A percentile compares a stretch with the other conserved stretches of the same genome.
These are phyloP conservation scores for Coprinopsis cinerea DNA, from an alignment of 768 basidiomycete genomes.

Conservation along the genomic window DNA sequence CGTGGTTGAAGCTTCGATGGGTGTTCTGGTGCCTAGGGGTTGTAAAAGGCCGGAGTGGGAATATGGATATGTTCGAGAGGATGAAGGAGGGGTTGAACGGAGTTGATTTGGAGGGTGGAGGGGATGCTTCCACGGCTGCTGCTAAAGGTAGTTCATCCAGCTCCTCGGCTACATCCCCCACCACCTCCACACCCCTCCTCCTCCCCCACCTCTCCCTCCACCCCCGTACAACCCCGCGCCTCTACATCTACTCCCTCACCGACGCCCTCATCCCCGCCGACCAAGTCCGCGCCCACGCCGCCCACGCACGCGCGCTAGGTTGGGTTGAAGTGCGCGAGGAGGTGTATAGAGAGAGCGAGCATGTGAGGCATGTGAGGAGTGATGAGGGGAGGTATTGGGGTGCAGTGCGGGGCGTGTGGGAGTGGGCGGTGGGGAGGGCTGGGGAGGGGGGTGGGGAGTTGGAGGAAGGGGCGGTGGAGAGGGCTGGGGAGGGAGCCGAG, in stretches of 20 bases:
- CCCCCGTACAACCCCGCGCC: slow-evolving; percentile 27
- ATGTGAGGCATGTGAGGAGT: slow-evolving; percentile 40
- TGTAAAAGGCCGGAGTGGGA: too few relatives aligned
- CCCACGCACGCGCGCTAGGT: slow-evolving; percentile 25
- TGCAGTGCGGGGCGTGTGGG: too few relatives aligned
- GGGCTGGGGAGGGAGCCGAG: too few relatives aligned
- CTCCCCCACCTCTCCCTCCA: slow-evolving; percentile 35
- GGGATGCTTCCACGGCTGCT: not conserved
- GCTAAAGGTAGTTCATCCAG: not conserved
- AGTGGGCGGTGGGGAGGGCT: too few relatives aligned
- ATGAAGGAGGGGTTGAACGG: slow-evolving; percentile 25
- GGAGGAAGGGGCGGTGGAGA: too few relatives aligned
- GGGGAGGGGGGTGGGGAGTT: too few relatives aligned
- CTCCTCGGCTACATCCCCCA: not conserved
- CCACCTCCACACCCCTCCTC: slow-evolving; percentile 9
- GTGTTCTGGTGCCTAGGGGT: slow-evolving; percentile 22
- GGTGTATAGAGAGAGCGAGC: slow-evolving; percentile 34
- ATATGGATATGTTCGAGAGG: slow-evolving; percentile 16
- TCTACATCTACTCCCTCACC: slow-evolving; percentile 40
- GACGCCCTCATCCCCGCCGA: slow-evolving; percentile 34
- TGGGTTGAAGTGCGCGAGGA: slow-evolving; percentile 25
- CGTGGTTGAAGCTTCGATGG: slow-evolving; percentile 13
- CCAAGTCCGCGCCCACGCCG: slow-evolving; percentile 33
- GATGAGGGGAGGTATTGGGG: slow-evolving; percentile 43
- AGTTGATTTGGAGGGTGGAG: not conserved